These are phyloP conservation scores for Russula ochroleuca DNA, from an alignment of 768 basidiomycete species.

Conservation along the genomic window DNA sequence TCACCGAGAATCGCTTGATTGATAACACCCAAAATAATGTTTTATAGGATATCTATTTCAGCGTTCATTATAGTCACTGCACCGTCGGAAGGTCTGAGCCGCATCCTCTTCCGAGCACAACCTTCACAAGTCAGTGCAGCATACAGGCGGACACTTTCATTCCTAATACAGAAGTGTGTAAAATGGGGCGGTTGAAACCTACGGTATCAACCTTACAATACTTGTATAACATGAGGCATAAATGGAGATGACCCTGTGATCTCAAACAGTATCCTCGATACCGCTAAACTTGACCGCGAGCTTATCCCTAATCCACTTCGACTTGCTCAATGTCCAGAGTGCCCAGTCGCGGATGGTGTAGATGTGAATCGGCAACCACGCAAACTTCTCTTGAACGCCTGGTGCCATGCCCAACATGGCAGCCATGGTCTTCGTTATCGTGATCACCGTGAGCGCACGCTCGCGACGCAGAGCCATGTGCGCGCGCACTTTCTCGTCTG, in stretches of 20 bases:
- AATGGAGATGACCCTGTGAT: not conserved
- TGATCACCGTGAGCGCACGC: slow-evolving; percentile 42
- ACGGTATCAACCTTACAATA: not conserved
- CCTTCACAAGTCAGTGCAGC: not conserved
- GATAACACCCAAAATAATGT: no score
- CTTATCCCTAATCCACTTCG: slow-evolving; percentile 28
- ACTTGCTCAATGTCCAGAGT: slow-evolving; percentile 29
- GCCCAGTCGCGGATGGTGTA: slow-evolving; percentile 30
- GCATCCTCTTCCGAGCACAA: not conserved
- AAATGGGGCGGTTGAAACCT: not conserved
- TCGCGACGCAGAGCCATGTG: slow-evolving; percentile 39
- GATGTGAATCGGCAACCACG: slow-evolving; percentile 23
- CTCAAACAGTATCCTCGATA: slow-evolving; percentile 29
- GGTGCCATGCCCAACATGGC: slow-evolving; percentile 30
- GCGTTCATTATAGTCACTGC: no score
- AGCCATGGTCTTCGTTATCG: slow-evolving; percentile 38
- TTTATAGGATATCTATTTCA: no score
- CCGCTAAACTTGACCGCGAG: slow-evolving; percentile 34
- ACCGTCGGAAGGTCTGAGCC: no score
- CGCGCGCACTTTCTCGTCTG: slow-evolving; percentile 35
- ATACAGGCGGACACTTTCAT: not conserved
- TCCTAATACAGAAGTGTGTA: not conserved
- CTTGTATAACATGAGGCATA: not conserved
- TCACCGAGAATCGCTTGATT: no score
- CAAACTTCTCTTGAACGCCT: slow-evolving; percentile 31